A percentile compares a stretch with the other conserved stretches of the same genome.
Conservation (phyloP, 2,329 filamentous ascomycete genomes). For the Microdochium nivale region DNA sequence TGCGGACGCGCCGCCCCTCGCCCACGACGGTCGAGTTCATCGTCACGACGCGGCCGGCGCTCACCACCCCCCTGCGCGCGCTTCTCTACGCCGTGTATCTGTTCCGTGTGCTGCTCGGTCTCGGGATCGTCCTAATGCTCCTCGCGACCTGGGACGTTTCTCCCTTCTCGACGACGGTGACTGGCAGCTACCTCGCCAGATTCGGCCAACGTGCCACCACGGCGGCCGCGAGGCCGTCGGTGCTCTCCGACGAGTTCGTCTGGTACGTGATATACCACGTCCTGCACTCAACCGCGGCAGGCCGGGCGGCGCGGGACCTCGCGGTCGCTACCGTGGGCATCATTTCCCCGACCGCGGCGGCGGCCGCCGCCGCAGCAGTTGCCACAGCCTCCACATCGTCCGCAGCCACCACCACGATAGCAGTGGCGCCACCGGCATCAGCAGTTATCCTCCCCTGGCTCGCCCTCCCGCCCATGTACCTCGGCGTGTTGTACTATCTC, state of each 20-base stretch:
- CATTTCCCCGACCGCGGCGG: neutral
- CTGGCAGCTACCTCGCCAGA: constrained; percentile 8
- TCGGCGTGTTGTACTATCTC: constrained; percentile 13
- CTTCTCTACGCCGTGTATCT: constrained; percentile 33
- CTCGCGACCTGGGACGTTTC: constrained; percentile 36
- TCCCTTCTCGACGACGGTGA: constrained; percentile 15
- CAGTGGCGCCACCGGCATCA: neutral
- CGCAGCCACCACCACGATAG: neutral
- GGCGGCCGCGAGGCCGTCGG: neutral
- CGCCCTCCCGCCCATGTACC: constrained; percentile 18
- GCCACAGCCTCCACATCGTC: neutral
- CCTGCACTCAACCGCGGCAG: neutral
- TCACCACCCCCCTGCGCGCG: constrained; percentile 37
- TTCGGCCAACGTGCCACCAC: neutral
- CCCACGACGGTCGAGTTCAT: constrained; percentile 89
- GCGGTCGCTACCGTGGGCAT: constrained; percentile 10
- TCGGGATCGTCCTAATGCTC: constrained; percentile 37
- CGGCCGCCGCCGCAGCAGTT: neutral
- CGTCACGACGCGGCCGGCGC: constrained; percentile 67
- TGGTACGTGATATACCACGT: neutral
- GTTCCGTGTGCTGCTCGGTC: constrained; percentile 29
- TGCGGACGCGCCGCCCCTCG: constrained; percentile 61
- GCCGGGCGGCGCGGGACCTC: neutral
- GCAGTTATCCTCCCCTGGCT: constrained; percentile 3
- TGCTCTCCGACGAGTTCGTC: neutral